Conservation (phyloP, 192 early-diverging fungal genomes). For the Podila epigama region DNA sequence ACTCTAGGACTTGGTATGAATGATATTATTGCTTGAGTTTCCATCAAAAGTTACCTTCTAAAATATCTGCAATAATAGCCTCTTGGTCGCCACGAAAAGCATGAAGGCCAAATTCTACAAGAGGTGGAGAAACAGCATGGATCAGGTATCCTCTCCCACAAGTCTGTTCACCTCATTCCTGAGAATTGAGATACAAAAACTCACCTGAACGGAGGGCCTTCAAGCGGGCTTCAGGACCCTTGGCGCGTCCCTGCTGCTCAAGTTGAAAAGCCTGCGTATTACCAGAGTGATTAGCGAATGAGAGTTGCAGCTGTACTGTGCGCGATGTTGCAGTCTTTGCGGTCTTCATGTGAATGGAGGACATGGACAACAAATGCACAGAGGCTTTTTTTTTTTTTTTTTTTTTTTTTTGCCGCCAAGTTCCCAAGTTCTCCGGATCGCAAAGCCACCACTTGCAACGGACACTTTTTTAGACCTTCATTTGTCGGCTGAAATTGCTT, state of each 20-base stretch:
- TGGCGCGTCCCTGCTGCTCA: slow-evolving; percentile 6
- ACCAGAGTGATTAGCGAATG: slow-evolving; percentile 34
- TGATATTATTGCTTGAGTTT: no score
- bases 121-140: no score
- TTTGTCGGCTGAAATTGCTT: no score
- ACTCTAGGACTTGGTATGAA: neutral
- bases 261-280: slow-evolving; percentile 10
- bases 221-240: slow-evolving; percentile 1
- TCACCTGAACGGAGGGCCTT: slow-evolving; percentile 33
- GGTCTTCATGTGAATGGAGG: neutral
- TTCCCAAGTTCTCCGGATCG: no score
- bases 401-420: no score
- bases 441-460: no score
- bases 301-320: slow-evolving; percentile 20
- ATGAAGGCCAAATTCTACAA: slow-evolving; percentile 20
- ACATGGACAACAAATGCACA: neutral
- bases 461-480: no score
- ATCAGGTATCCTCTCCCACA: no score
- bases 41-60: slow-evolving; percentile 17
- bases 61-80: slow-evolving; percentile 9
- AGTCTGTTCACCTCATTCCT: neutral
- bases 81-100: slow-evolving; percentile 34
- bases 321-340: neutral
- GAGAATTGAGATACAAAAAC: neutral
- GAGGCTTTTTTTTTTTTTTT: neutral